These are phyloP conservation scores for Linderniella brevidens DNA, from an alignment of 257 asterid genomes.

Conservation along the genomic window DNA sequence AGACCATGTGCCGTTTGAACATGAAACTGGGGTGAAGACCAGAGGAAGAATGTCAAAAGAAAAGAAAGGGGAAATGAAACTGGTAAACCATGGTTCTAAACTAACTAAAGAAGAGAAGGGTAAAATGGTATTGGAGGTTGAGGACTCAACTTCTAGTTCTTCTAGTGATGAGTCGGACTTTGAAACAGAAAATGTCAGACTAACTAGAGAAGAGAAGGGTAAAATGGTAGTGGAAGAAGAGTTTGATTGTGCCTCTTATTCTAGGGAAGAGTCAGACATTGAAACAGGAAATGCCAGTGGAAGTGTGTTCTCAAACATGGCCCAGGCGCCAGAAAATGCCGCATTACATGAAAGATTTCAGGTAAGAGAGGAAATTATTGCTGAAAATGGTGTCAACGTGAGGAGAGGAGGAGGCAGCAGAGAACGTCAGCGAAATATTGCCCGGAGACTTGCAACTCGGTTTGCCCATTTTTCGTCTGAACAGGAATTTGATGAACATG, in stretches of 20 bases:
- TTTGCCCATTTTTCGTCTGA: constrained; percentile 67
- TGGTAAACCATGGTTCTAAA: background rate
- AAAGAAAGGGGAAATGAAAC: constrained; percentile 24
- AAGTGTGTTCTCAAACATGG: constrained; percentile 11
- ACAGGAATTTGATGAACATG: constrained; percentile 23
- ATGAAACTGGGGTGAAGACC: constrained; percentile 14
- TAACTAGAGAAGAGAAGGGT: constrained; percentile 1
- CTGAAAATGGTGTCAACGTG: constrained; percentile 10
- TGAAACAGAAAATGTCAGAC: too few species aligned
- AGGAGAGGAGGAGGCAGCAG: constrained; percentile 15
- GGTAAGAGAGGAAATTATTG: constrained; percentile 11
- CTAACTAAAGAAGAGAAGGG: constrained; percentile 23
- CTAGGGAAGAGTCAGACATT: constrained; percentile 8
- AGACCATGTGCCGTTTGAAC: background rate
- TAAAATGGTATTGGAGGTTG: background rate
- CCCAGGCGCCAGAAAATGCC: constrained; percentile 13
- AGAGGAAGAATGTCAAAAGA: constrained; percentile 24
- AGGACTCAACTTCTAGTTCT: background rate
- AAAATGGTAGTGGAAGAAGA: constrained; percentile 30
- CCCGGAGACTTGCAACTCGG: constrained; percentile 53
- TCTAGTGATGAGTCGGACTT: background rate
- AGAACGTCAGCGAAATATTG: constrained; percentile 45
- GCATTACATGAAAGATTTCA: constrained; percentile 15
- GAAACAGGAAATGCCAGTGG: constrained; percentile 11
- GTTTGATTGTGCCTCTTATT: constrained; percentile 13